A percentile compares a stretch with the other conserved stretches of the same genome.
Evolutionary conservation across 1,284 basidiomycete genomes (phyloP).

Genomic region (Neolentinus lepideus): DNA sequence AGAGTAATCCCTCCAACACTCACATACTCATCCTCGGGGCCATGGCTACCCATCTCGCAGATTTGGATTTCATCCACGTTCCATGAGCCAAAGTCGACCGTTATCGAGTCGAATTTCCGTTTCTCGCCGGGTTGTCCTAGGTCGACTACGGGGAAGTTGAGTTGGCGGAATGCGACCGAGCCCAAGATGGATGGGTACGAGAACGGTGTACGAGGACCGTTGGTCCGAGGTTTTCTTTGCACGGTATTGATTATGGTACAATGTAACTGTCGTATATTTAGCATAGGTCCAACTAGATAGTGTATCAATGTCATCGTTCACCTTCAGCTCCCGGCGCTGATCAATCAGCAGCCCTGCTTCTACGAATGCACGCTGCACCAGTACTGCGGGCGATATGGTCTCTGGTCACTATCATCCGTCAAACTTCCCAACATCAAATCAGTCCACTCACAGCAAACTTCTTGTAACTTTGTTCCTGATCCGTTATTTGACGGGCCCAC

Average conservation of each 20-base stretch:
- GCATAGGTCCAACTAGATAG: not conserved
- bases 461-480: slow-evolving; percentile 21
- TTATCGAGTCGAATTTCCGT: slow-evolving; percentile 11
- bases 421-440: not conserved
- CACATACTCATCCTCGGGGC: slow-evolving; percentile 48
- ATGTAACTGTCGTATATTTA: slow-evolving; percentile 40
- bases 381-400: slow-evolving; percentile 23
- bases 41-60: slow-evolving; percentile 55
- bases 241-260: slow-evolving; percentile 62
- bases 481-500: slow-evolving; percentile 32
- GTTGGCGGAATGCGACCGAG: slow-evolving; percentile 20
- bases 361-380: slow-evolving; percentile 39
- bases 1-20: slow-evolving; percentile 13
- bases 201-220: slow-evolving; percentile 31
- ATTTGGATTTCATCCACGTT: slow-evolving; percentile 44
- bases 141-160: not conserved
- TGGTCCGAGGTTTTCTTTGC: slow-evolving; percentile 37
- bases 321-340: slow-evolving; percentile 53
- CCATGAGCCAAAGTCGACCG: slow-evolving; percentile 39
- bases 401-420: not conserved
- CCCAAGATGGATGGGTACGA: slow-evolving; percentile 38
- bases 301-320: slow-evolving; percentile 18
- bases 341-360: slow-evolving; percentile 34
- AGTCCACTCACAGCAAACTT: slow-evolving; percentile 33
- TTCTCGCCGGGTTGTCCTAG: not conserved